Percentiles rank a stretch among this genome's conserved stretches.
phyloP scores from a whole-genome alignment of 2,329 filamentous ascomycete genomes.

The Ploettnerulaceae sp. region DNA sequence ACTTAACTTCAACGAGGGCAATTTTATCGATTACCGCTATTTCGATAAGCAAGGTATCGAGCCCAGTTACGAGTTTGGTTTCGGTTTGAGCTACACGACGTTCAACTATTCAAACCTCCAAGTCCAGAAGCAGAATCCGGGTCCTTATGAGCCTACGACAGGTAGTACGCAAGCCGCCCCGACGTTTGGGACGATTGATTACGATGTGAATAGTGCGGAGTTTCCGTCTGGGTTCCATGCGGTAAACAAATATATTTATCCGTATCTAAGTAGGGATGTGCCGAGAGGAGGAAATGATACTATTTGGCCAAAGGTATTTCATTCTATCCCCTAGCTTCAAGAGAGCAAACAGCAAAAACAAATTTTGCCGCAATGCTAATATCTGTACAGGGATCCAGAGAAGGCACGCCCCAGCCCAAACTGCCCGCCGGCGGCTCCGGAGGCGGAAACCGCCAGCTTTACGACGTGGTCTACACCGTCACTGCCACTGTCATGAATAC shows the following conservation, averaged over 20 bases:
- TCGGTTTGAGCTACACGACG: conserved; percentile 73
- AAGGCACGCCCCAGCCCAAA: conserved; percentile 43
- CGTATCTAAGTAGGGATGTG: conserved; percentile 46
- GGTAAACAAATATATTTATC: conserved; percentile 48
- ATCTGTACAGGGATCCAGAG: conserved; percentile 37
- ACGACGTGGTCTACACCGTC: conserved; percentile 50
- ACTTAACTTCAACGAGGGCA: conserved; percentile 68
- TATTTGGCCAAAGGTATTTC: conserved; percentile 36
- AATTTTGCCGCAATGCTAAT: too few species aligned
- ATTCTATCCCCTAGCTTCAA: too few species aligned
- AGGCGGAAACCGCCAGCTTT: conserved; percentile 50
- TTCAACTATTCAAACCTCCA: conserved; percentile 67
- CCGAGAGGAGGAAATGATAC: conserved; percentile 20
- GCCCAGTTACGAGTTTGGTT: conserved; percentile 77
- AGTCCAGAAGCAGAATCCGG: conserved; percentile 28
- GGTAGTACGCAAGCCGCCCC: conserved; percentile 62
- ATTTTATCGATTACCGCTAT: conserved; percentile 76
- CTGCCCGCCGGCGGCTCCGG: conserved; percentile 45
- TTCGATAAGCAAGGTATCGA: conserved; percentile 60
- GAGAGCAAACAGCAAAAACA: too few species aligned
- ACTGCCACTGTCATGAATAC: conserved; percentile 51
- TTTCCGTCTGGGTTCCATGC: conserved; percentile 54
- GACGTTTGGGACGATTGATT: conserved; percentile 57
- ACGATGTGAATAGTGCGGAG: conserved; percentile 55
- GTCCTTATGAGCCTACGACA: conserved; percentile 43